Evolutionary conservation across 768 basidiomycete species (phyloP).

Genomic region (Termitomyces sp.): DNA sequence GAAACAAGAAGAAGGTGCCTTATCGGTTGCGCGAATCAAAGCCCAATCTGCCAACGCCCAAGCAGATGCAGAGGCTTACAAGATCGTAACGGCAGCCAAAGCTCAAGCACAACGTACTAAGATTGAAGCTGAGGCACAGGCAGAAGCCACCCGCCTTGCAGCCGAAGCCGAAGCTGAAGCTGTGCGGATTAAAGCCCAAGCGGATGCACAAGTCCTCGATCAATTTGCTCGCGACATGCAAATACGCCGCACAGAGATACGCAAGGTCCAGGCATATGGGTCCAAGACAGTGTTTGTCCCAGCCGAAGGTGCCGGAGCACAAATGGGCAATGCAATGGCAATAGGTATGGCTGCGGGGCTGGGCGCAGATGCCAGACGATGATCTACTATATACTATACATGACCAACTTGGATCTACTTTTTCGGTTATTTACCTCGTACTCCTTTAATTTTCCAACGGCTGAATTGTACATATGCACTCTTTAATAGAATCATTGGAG

Average conservation of each 20-base stretch:
- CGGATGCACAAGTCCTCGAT: constrained; percentile 60
- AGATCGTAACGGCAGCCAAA: constrained; percentile 68
- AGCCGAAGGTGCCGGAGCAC: constrained; percentile 52
- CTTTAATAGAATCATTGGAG: not conserved
- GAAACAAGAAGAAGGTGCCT: constrained; percentile 79
- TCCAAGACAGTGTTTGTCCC: constrained; percentile 68
- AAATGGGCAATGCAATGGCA: constrained; percentile 61
- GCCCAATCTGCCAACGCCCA: constrained; percentile 61
- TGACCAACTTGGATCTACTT: not conserved
- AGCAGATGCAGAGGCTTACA: constrained; percentile 76
- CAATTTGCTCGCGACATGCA: constrained; percentile 77
- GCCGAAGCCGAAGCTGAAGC: constrained; percentile 76
- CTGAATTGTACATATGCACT: not conserved
- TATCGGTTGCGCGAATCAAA: constrained; percentile 75
- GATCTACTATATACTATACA: not conserved
- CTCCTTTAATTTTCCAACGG: not conserved
- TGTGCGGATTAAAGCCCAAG: constrained; percentile 57
- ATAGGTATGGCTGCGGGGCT: constrained; percentile 69
- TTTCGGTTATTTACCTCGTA: not conserved
- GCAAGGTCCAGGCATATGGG: constrained; percentile 63
- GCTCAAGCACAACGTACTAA: constrained; percentile 67
- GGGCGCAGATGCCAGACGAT: constrained; percentile 37
- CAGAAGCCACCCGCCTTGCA: constrained; percentile 71
- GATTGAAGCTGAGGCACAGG: constrained; percentile 75
- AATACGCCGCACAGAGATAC: constrained; percentile 61